Conservation (phyloP, 2,329 filamentous ascomycete genomes). For the Penicillium corylophilum region DNA sequence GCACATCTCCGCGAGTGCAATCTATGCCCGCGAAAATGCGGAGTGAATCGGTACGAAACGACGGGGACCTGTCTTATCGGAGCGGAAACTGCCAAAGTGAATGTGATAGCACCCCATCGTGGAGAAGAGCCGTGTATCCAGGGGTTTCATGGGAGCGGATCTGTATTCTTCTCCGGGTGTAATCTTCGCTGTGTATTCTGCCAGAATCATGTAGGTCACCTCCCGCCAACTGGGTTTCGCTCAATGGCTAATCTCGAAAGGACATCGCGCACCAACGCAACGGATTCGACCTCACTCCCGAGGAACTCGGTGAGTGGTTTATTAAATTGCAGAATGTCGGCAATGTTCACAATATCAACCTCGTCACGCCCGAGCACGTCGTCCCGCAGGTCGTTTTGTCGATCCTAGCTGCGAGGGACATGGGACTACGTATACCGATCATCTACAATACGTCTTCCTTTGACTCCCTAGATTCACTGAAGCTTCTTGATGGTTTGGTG, state of each 20-base stretch:
- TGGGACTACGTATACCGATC: constrained; percentile 70
- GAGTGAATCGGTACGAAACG: constrained; percentile 76
- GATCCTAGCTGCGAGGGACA: constrained; percentile 69
- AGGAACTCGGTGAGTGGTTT: constrained; percentile 79
- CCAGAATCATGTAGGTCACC: constrained; percentile 62
- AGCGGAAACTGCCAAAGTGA: constrained; percentile 70
- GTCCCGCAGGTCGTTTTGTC: constrained; percentile 78
- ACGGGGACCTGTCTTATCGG: constrained; percentile 78
- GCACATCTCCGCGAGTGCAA: constrained; percentile 77
- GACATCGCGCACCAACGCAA: constrained; percentile 82
- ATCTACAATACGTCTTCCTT: constrained; percentile 85
- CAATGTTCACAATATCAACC: constrained; percentile 86
- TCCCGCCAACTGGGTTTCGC: neutral
- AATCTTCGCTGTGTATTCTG: constrained; percentile 72
- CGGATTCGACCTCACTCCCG: constrained; percentile 74
- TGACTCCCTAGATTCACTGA: constrained; percentile 70
- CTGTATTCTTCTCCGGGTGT: constrained; percentile 78
- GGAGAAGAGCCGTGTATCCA: constrained; percentile 83
- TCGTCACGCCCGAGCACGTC: constrained; percentile 83
- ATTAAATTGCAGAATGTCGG: constrained; percentile 77
- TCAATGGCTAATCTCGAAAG: constrained; percentile 13
- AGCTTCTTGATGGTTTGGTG: constrained; percentile 73
- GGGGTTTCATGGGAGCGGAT: constrained; percentile 75
- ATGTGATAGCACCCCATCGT: constrained; percentile 82
- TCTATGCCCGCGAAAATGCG: constrained; percentile 73